Conservation (phyloP, 2,329 filamentous ascomycete species). For the Macrophomina tecta region DNA sequence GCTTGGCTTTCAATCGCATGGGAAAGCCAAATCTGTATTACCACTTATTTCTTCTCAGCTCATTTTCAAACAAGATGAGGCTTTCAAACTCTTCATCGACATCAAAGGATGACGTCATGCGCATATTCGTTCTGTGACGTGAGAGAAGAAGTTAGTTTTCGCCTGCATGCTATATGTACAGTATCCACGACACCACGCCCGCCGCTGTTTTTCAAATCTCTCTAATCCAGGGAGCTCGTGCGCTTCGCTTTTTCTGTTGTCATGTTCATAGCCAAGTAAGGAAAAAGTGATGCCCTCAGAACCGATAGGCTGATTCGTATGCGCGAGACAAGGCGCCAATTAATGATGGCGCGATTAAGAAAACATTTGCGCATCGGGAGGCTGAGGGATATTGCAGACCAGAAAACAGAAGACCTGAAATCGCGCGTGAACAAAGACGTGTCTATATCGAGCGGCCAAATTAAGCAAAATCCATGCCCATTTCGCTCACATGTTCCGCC, state of each 20-base stretch:
- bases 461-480: slow-evolving; percentile 1
- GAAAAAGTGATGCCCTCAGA: slow-evolving; percentile 15
- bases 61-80: slow-evolving; percentile 6
- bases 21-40: slow-evolving; percentile 7
- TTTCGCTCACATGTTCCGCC: slow-evolving; percentile 23
- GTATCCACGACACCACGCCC: slow-evolving; percentile 24
- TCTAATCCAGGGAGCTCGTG: slow-evolving; percentile 21
- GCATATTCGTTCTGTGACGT: background rate
- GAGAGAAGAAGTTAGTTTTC: slow-evolving; percentile 11
- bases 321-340: slow-evolving; percentile 10
- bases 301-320: slow-evolving; percentile 1
- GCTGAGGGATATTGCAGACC: slow-evolving; percentile 9
- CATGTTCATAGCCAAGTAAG: slow-evolving; percentile 17
- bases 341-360: slow-evolving; percentile 16
- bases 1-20: background rate
- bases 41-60: slow-evolving; percentile 24
- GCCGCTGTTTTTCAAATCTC: background rate
- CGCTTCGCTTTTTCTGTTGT: slow-evolving; percentile 11
- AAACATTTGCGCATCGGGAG: slow-evolving; percentile 3
- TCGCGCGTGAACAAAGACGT: slow-evolving; percentile 14
- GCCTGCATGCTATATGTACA: slow-evolving; percentile 27
- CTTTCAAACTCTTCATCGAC: slow-evolving; percentile 4
- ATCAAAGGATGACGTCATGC: background rate
- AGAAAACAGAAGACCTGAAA: slow-evolving; percentile 10
- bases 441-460: slow-evolving; percentile 17